phyloP scores from a whole-genome alignment of 75 land plant species.

The Sequoiadendron giganteum region DNA sequence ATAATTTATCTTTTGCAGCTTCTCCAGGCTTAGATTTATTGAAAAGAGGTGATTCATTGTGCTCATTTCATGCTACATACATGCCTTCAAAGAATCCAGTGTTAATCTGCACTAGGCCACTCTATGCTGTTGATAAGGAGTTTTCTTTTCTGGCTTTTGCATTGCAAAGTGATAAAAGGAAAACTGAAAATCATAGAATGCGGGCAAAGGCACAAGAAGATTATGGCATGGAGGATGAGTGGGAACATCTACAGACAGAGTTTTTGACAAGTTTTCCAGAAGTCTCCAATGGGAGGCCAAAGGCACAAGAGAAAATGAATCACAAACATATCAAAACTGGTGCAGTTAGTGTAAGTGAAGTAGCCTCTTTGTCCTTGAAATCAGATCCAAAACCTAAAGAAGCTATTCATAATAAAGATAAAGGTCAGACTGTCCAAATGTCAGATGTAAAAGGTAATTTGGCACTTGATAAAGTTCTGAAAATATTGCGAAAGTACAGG shows the following conservation, averaged over 20 bases:
- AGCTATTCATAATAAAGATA: not conserved
- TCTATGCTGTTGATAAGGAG: not conserved
- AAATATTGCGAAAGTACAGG: not conserved
- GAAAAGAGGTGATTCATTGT: not conserved
- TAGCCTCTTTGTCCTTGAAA: not conserved
- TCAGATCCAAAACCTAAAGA: not conserved
- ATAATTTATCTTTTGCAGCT: not conserved
- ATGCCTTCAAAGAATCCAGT: not conserved
- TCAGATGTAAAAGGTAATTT: not conserved
- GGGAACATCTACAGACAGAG: not conserved
- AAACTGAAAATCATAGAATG: not conserved
- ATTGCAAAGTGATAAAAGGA: not conserved
- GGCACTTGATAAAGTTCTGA: not conserved
- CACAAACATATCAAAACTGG: constrained; percentile 3
- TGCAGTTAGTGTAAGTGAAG: not conserved
- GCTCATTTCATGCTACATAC: not conserved
- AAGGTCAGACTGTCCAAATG: not conserved
- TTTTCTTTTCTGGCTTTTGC: constrained; percentile 3
- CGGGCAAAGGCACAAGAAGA: not conserved
- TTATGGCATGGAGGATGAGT: not conserved
- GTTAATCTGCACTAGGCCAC: not conserved
- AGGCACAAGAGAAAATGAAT: not conserved
- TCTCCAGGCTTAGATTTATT: constrained; percentile 1
- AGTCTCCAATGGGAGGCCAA: not conserved
- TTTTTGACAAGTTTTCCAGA: not conserved